These are phyloP conservation scores for Microdochium trichocladiopsis DNA, from an alignment of 2,329 filamentous ascomycete genomes.

Conservation along the genomic window DNA sequence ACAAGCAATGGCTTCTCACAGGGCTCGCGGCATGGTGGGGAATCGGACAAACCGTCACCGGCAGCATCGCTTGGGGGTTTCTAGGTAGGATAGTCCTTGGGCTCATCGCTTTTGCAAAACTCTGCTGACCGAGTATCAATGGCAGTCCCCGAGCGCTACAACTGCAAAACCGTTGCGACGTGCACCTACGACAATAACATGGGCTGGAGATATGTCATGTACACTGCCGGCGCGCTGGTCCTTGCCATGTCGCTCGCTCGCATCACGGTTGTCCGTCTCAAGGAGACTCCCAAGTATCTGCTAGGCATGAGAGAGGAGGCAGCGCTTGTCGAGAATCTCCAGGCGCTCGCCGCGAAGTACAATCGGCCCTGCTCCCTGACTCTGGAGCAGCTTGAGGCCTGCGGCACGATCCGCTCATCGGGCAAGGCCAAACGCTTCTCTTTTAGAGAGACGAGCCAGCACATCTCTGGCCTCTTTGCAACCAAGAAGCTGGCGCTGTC, in stretches of 20 bases:
- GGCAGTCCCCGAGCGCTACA: constrained; percentile 31
- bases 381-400: constrained; percentile 35
- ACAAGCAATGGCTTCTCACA: constrained; percentile 58
- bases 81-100: constrained; percentile 23
- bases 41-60: constrained; percentile 36
- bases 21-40: constrained; percentile 53
- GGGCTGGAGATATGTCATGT: constrained; percentile 44
- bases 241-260: constrained; percentile 44
- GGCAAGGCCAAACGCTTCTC: constrained; percentile 26
- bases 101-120: not conserved
- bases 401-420: constrained; percentile 30
- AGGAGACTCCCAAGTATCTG: constrained; percentile 54
- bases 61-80: constrained; percentile 43
- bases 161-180: constrained; percentile 27
- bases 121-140: not conserved
- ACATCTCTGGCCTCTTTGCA: constrained; percentile 58
- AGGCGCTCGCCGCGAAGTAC: constrained; percentile 29
- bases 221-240: constrained; percentile 37
- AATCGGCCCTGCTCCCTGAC: constrained; percentile 33
- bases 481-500: constrained; percentile 53
- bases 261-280: constrained; percentile 45
- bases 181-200: constrained; percentile 37
- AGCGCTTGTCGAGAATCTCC: constrained; percentile 36
- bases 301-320: constrained; percentile 44
- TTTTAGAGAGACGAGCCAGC: constrained; percentile 30